Conservation (phyloP, 176 grass and related monocot genomes). For the Leersia perrieri region DNA sequence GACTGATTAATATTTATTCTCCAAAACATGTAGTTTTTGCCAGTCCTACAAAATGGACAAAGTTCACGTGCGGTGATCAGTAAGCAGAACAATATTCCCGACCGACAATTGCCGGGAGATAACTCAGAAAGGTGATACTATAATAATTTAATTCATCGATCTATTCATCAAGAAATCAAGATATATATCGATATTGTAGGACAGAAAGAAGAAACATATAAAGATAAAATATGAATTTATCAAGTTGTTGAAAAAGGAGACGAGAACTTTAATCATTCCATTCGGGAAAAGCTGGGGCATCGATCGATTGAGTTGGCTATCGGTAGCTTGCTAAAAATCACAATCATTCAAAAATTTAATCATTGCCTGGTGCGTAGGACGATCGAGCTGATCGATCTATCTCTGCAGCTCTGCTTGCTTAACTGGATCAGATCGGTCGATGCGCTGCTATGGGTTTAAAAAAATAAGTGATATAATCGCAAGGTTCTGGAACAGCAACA, state of each 20-base stretch:
- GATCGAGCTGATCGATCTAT: neutral
- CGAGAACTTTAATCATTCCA: conserved; percentile 28
- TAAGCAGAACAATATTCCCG: neutral
- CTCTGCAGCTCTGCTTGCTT: neutral
- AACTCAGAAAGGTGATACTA: neutral
- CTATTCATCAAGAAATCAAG: neutral
- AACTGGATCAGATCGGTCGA: conserved; percentile 8
- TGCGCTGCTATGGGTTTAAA: neutral
- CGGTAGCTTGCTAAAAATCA: conserved; percentile 26
- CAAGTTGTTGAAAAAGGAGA: neutral
- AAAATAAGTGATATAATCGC: neutral
- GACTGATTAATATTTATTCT: neutral
- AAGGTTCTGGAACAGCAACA: conserved; percentile 16
- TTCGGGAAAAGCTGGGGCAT: neutral
- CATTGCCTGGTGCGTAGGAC: conserved; percentile 23
- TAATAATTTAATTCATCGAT: neutral
- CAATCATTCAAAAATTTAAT: conserved; percentile 31
- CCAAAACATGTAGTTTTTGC: neutral
- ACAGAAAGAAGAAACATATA: neutral
- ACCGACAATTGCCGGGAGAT: conserved; percentile 16
- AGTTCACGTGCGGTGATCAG: conserved; percentile 20
- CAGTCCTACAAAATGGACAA: conserved; percentile 26
- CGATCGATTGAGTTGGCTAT: neutral
- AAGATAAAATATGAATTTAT: neutral
- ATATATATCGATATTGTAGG: neutral